phyloP scores from a whole-genome alignment of 2,329 filamentous ascomycete genomes.

The Botrytis porri region DNA sequence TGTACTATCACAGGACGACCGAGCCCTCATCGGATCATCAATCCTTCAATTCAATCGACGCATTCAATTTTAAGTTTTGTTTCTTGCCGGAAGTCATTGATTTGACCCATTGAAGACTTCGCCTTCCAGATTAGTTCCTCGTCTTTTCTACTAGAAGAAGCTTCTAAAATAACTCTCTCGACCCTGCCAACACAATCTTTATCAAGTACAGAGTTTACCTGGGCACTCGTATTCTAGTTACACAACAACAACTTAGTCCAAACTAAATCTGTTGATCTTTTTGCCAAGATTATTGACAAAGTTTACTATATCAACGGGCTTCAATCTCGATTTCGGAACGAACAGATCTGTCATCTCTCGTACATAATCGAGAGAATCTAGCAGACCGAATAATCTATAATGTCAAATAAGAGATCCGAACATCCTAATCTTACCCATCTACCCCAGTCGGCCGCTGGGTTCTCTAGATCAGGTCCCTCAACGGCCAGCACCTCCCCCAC shows the following conservation, averaged over 20 bases:
- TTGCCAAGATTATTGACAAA: constrained; percentile 14
- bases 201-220: background rate
- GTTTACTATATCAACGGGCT: background rate
- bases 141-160: constrained; percentile 20
- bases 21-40: constrained; percentile 33
- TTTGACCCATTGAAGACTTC: constrained; percentile 25
- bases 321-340: constrained; percentile 16
- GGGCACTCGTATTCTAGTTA: constrained; percentile 13
- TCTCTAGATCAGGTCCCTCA: constrained; percentile 64
- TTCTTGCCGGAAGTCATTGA: constrained; percentile 26
- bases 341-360: constrained; percentile 32
- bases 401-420: constrained; percentile 84
- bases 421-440: constrained; percentile 81
- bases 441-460: constrained; percentile 45
- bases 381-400: constrained; percentile 68
- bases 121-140: constrained; percentile 29
- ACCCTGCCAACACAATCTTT: constrained; percentile 28
- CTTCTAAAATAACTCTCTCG: constrained; percentile 5
- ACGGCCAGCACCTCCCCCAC: constrained; percentile 77
- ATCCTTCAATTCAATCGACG: constrained; percentile 29
- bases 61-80: constrained; percentile 9
- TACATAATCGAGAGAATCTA: constrained; percentile 33
- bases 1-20: constrained; percentile 34
- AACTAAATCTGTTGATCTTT: background rate
- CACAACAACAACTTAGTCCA: background rate